These are phyloP conservation scores for Cladophialophora chaetospira DNA, from an alignment of 2,329 filamentous ascomycete species.

Conservation along the genomic window DNA sequence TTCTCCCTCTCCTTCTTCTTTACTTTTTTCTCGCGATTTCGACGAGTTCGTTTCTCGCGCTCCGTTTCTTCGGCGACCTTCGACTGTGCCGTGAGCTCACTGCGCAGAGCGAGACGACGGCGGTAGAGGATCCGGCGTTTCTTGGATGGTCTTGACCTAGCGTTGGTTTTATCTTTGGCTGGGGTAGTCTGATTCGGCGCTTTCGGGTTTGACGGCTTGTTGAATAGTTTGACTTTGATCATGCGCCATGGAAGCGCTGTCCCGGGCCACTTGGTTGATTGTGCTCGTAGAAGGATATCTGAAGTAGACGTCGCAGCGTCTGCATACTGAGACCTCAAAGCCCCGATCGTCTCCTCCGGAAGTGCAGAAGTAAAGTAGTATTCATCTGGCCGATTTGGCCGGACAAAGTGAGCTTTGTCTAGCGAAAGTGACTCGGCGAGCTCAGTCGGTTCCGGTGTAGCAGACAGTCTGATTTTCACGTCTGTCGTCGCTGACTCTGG, in stretches of 20 bases:
- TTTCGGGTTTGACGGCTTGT: not conserved
- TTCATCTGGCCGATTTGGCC: constrained; percentile 19
- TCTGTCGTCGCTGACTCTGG: not conserved
- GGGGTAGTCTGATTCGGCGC: not conserved
- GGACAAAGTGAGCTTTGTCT: constrained; percentile 17
- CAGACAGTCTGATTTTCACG: constrained; percentile 22
- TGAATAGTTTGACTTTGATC: constrained; percentile 15
- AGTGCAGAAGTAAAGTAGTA: constrained; percentile 30
- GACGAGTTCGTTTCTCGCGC: constrained; percentile 28
- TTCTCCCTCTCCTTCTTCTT: constrained; percentile 30
- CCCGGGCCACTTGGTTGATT: constrained; percentile 27
- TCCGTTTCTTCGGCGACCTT: constrained; percentile 27
- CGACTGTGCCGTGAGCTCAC: constrained; percentile 15
- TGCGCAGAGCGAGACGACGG: constrained; percentile 16
- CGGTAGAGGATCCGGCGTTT: constrained; percentile 30
- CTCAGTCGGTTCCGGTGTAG: constrained; percentile 17
- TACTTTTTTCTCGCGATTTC: constrained; percentile 33
- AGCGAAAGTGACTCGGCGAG: constrained; percentile 9
- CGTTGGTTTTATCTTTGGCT: not conserved
- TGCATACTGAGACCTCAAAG: constrained; percentile 17
- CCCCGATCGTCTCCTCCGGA: constrained; percentile 1
- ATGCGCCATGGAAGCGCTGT: constrained; percentile 28
- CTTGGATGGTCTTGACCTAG: constrained; percentile 24
- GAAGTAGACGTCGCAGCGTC: constrained; percentile 20
- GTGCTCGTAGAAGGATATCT: constrained; percentile 16